Conservation (phyloP, 441 rosid genomes). For the Rhodomyrtus psidioides region DNA sequence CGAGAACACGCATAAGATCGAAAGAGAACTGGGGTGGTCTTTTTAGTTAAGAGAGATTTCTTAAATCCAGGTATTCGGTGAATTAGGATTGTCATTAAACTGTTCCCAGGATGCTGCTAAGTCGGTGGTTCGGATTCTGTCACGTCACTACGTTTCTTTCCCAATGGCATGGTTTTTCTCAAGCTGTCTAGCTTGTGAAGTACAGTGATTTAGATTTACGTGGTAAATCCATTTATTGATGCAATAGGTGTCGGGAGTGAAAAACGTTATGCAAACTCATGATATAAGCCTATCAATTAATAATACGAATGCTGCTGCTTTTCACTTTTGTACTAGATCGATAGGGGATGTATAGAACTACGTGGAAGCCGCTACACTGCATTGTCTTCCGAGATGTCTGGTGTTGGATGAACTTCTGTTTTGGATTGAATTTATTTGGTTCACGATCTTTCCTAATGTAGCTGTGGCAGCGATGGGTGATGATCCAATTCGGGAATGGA, state of each 20-base stretch:
- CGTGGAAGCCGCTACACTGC: neutral
- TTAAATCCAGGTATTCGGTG: neutral
- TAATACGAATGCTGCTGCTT: neutral
- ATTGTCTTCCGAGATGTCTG: neutral
- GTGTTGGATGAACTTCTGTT: neutral
- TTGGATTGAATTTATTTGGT: neutral
- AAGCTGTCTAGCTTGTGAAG: neutral
- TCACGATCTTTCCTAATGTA: neutral
- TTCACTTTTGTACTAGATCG: neutral
- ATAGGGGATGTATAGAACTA: neutral
- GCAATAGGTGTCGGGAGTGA: neutral
- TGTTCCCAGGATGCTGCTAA: neutral
- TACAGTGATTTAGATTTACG: neutral
- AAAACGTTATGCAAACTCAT: neutral
- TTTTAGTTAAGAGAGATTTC: neutral
- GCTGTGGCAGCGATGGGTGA: constrained; percentile 68
- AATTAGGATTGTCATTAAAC: neutral
- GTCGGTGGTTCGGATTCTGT: neutral
- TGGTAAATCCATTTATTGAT: neutral
- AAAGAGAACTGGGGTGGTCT: neutral
- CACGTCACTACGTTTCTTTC: neutral
- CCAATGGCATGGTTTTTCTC: neutral
- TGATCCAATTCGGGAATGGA: constrained; percentile 82
- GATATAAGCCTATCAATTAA: neutral
- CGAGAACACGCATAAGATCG: neutral